phyloP scores from a whole-genome alignment of 2,329 filamentous ascomycete genomes.

The Arthrobotrys pseudoclavata region DNA sequence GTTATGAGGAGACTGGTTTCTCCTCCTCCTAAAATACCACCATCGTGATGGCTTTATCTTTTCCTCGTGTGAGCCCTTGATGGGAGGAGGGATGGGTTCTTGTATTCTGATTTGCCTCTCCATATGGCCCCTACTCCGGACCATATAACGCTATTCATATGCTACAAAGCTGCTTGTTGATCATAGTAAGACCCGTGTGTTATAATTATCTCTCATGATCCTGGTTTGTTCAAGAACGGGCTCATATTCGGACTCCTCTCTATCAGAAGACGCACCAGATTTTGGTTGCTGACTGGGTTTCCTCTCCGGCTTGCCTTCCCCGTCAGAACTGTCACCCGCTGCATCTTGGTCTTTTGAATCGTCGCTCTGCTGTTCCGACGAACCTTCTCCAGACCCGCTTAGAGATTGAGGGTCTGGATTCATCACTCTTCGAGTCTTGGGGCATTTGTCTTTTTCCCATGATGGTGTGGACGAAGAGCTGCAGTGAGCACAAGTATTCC shows the following conservation, averaged over 20 bases:
- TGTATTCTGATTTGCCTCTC: slow-evolving; percentile 30
- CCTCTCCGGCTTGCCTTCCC: background rate
- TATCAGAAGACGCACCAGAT: slow-evolving; percentile 2
- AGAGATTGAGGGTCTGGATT: slow-evolving; percentile 25
- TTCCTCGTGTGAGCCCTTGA: background rate
- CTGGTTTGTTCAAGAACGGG: slow-evolving; percentile 16
- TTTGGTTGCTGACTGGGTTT: background rate
- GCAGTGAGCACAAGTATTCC: background rate
- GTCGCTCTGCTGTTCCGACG: slow-evolving; percentile 26
- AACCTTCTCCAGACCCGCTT: slow-evolving; percentile 16
- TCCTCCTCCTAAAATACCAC: slow-evolving; percentile 33
- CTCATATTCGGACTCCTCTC: slow-evolving; percentile 14
- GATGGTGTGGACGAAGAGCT: slow-evolving; percentile 5
- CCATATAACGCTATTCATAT: slow-evolving; percentile 54
- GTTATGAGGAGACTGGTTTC: background rate
- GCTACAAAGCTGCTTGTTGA: slow-evolving; percentile 34
- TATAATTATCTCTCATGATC: slow-evolving; percentile 41
- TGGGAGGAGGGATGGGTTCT: slow-evolving; percentile 3
- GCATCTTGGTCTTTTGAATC: slow-evolving; percentile 14
- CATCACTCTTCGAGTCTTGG: background rate
- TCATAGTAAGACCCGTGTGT: slow-evolving; percentile 43
- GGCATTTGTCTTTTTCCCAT: slow-evolving; percentile 4
- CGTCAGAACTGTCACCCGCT: slow-evolving; percentile 18
- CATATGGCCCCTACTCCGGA: slow-evolving; percentile 48
- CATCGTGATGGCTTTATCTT: background rate